Conservation (phyloP, 2,329 filamentous ascomycete species). For the Metarhizium brunneum region DNA sequence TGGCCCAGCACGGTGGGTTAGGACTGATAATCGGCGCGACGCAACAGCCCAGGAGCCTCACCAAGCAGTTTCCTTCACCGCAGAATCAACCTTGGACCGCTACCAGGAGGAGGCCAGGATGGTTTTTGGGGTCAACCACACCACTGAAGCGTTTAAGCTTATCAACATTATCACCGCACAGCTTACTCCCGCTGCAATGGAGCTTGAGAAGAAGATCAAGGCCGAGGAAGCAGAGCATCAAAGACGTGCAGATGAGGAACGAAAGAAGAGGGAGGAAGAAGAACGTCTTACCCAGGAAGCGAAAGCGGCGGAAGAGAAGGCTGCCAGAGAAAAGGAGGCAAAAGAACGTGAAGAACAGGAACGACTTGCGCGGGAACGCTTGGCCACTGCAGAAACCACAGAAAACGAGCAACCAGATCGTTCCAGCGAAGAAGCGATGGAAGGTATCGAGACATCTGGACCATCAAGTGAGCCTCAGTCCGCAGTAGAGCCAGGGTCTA, state of each 20-base stretch:
- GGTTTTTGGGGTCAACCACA: conserved; percentile 60
- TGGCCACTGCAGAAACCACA: conserved; percentile 47
- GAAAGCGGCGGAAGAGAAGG: conserved; percentile 61
- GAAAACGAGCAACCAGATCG: conserved; percentile 25
- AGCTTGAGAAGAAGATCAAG: conserved; percentile 65
- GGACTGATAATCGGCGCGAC: conserved; percentile 41
- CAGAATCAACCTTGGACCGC: conserved; percentile 61
- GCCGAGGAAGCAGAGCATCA: conserved; percentile 44
- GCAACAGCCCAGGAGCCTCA: conserved; percentile 47
- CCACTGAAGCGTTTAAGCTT: conserved; percentile 59
- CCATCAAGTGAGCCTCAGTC: conserved; percentile 21
- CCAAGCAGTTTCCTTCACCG: conserved; percentile 67
- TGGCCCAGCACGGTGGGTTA: conserved; percentile 27
- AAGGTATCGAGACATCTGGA: conserved; percentile 58
- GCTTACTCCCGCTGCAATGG: conserved; percentile 76
- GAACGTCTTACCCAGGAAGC: conserved; percentile 59
- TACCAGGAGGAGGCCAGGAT: conserved; percentile 89
- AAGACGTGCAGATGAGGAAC: conserved; percentile 46
- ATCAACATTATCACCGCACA: conserved; percentile 59
- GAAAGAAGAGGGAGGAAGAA: conserved; percentile 53
- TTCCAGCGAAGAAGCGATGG: conserved; percentile 48
- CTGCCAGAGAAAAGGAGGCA: conserved; percentile 57
- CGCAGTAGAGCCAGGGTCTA: conserved; percentile 14
- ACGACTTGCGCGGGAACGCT: conserved; percentile 12
- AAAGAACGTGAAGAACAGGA: conserved; percentile 54